Evolutionary conservation across 2,329 filamentous ascomycete species (phyloP), one percentile per base, ranked within the genome.

Genomic region (Beauveria varroae): DNA sequence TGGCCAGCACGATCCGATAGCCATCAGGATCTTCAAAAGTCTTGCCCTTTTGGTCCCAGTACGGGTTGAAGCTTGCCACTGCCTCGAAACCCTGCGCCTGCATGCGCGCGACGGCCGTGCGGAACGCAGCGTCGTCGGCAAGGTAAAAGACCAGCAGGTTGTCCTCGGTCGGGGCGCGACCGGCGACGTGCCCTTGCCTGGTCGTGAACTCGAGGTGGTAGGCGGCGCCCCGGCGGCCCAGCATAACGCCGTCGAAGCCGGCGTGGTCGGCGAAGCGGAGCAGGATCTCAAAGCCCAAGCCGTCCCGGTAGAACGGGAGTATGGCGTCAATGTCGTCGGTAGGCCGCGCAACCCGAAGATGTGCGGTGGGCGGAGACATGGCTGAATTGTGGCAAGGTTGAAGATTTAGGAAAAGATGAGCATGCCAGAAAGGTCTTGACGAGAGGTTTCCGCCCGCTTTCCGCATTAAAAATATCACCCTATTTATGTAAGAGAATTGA

Each of bases 1-100:
- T 74, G 26, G 68, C 74, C 40, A 80, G 66, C 41, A 79, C 77
- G 44, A 78, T 66, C 8, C 76, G 67, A 67, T 76, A 80, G 18
- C 77, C 78, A 68, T 80, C 78, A 10, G 74, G 68, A 65, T 79
- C 77, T 58, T 76, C 75, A 68, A 73, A 76, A 5, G 77, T 78
- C 69, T 72, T 75, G 20, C 77, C 78, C 64, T 69, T 74, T 4
- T 68, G 66, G 61, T 78, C 76, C 76, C 77, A 79, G 61, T 77
- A 79, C 6, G 75, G 74, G 63, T 79, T 79, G 63, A 72, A 73
- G 63, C 73, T 74, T 28, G 66, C 63, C 28, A 79, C 74, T 2
- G 71, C 63, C 14, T 51, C 57, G 43, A 75, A 74, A 1, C 75
- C 77, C 5, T 64, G 64, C 1, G 63, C 50, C 37, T 74, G 67